Base-by-base conservation (phyloP, 2,329 filamentous ascomycete species). In the Trichoderma polysporum region DNA sequence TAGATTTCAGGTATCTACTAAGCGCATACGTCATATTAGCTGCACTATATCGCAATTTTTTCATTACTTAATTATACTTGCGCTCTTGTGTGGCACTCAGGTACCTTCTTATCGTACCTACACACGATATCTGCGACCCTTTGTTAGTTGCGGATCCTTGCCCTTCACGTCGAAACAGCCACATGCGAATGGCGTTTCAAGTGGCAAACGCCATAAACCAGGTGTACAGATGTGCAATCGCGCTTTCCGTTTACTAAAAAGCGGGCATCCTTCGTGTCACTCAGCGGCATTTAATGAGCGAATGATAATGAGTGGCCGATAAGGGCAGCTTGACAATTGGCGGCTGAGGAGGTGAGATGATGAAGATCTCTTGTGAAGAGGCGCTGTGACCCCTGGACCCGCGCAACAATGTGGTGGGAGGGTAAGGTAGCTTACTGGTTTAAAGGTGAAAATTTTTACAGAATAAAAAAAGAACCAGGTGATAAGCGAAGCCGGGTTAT, bases 251-350 rank as follows among this genome's bases (percentile, higher is more conserved):
- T 45, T 17, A 19, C 29, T 49, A 12, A 6, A 54, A 53, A 63
- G 60, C 41, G 60, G 60, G 41, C 19, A 33, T 31, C 27, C 15
- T 54, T 27, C n/a, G 22, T 19, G 45, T 35, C 27, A 13, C 10
- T n/a, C 61, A 47, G 61, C 35, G 61, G 61, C 49, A 64, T 64
- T 64, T 62, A 53, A 35, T 31, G 61, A 27, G 27, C 61, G 50
- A 56, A 64, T 64, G 50, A 47, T 27, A 45, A 47, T 19, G 27
- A 15, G 29, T n/a, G 31, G 59, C 60, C 19, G 60, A 64, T 64
- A 64, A 63, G 50, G 19, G n/a, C 49, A 37, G 19, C 13, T 53
- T 64, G 61, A 35, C 49, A 54, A 25, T 27, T 54, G 35, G 60
- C 49, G 27, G n/a, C 35, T 29, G 49, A 53, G 37, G 49, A 41